Evolutionary conservation across 1,284 basidiomycete species (phyloP), one percentile per base, ranked within the genome.

Genomic region (Heterobasidion annosum): DNA sequence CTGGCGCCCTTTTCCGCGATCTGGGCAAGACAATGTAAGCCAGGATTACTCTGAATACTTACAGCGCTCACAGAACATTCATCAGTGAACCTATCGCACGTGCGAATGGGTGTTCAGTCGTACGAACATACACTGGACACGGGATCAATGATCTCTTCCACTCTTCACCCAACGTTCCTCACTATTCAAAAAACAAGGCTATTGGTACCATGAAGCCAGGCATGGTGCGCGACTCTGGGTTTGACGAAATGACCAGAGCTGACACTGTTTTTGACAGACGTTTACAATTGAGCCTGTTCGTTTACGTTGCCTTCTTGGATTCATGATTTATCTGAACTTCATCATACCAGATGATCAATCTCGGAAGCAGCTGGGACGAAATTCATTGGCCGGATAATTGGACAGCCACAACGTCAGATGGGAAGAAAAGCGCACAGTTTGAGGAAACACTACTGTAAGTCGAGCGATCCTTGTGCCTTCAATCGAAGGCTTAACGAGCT

Each of bases 371-470:
- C 60, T 85, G 81, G 82, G 78, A 78, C 47, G 78, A 83, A 52
- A 73, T 84, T 13, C 90, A 92, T 67, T 93, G 91, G 91, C 85
- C 86, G 25, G 90, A 93, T 67, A 85, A 91, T 64, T 98, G 95
- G 95, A 98, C 94, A 2, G 93, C 93, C 0, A 91, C 90, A 16
- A 98, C 95, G 2, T 69, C 78, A 2, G 94, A 98, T 69, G 95
- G 94, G 34, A 88, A 88, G 67, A 77, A 79, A 57, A 93, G 89
- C 59, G 95, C 95, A 5, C 95, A 98, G 65, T 98, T 97, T 64
- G 95, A 98, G 69, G 95, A 98, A 64, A 97, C 94, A 0, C 72
- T 91, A 44, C 69, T 98, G 88, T 93, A 63, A 65, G 89, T 77
- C 50, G 49, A 43, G 42, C 8, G 50, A 32, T 37, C 35, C 50